Evolutionary conservation across 2,329 filamentous ascomycete genomes (phyloP).

Genomic region (Cladosporium sp.): DNA sequence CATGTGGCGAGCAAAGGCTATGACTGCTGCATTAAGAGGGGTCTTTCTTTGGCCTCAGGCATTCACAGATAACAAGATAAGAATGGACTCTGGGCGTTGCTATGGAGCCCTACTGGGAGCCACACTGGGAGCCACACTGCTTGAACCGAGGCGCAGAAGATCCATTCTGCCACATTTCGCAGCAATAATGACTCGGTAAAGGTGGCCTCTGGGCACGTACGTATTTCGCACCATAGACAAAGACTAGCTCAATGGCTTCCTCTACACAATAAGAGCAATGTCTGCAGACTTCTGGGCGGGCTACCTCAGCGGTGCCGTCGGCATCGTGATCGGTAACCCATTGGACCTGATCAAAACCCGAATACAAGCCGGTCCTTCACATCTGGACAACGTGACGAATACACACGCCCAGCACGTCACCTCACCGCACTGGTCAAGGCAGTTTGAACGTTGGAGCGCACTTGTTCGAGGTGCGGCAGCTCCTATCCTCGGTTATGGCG

Average conservation of each 20-base stretch:
- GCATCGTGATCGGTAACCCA: slow-evolving; percentile 86
- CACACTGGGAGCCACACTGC: too few relatives aligned
- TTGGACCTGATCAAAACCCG: slow-evolving; percentile 67
- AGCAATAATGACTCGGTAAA: not conserved
- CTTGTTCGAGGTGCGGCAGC: slow-evolving; percentile 65
- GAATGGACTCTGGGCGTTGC: too few relatives aligned
- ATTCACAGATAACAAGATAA: too few relatives aligned
- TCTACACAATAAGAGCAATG: slow-evolving; percentile 46
- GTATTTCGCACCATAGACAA: not conserved
- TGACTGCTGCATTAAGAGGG: not conserved
- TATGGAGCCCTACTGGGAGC: too few relatives aligned
- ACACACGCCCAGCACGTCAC: slow-evolving; percentile 14
- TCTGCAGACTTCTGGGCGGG: slow-evolving; percentile 91
- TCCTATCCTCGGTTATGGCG: slow-evolving; percentile 84
- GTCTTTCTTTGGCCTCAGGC: not conserved
- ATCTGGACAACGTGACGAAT: slow-evolving; percentile 4
- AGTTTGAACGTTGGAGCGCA: slow-evolving; percentile 21
- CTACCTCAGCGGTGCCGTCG: slow-evolving; percentile 78
- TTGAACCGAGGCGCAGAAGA: too few relatives aligned
- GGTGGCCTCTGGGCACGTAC: not conserved
- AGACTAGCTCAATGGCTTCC: not conserved
- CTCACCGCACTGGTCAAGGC: slow-evolving; percentile 3
- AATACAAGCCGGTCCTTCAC: slow-evolving; percentile 60
- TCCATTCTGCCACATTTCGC: too few relatives aligned
- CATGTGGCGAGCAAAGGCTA: not conserved